phyloP scores from a whole-genome alignment of 345 rosid genomes.

The thale cress (Arabidopsis thaliana) region DNA sequence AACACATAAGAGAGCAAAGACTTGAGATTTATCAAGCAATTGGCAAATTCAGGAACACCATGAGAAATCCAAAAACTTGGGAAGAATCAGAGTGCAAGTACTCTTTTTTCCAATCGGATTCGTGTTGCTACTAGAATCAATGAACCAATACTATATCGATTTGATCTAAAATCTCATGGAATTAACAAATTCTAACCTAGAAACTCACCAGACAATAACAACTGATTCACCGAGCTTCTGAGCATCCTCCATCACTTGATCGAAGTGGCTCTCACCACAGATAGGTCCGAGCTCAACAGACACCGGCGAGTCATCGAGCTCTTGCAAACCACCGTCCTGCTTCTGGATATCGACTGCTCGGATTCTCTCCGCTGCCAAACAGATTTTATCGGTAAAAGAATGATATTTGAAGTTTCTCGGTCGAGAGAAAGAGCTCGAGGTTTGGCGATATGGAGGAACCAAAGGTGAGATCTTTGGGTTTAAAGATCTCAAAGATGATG shows the following conservation, averaged over 20 bases:
- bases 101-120: conserved; percentile 8
- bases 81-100: conserved; percentile 1
- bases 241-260: conserved; percentile 79
- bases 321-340: conserved; percentile 50
- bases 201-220: conserved; percentile 72
- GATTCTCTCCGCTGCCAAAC: conserved; percentile 34
- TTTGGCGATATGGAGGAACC: conserved; percentile 25
- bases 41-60: conserved; percentile 7
- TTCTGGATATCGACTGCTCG: conserved; percentile 37
- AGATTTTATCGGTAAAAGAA: conserved; percentile 14
- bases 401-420: not conserved
- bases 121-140: not conserved
- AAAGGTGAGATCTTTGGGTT: conserved; percentile 40
- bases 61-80: not conserved
- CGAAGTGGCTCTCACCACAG: conserved; percentile 68
- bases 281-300: conserved; percentile 62
- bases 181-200: not conserved
- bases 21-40: conserved; percentile 1
- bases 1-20: not conserved
- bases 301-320: conserved; percentile 68
- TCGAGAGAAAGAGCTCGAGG: conserved; percentile 30
- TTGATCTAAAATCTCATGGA: conserved; percentile 4
- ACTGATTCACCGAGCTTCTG: conserved; percentile 66
- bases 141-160: not conserved
- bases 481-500: conserved; percentile 46